These are phyloP conservation scores for Ustilago crameri DNA, from an alignment of 1,284 basidiomycete genomes.

Conservation along the genomic window DNA sequence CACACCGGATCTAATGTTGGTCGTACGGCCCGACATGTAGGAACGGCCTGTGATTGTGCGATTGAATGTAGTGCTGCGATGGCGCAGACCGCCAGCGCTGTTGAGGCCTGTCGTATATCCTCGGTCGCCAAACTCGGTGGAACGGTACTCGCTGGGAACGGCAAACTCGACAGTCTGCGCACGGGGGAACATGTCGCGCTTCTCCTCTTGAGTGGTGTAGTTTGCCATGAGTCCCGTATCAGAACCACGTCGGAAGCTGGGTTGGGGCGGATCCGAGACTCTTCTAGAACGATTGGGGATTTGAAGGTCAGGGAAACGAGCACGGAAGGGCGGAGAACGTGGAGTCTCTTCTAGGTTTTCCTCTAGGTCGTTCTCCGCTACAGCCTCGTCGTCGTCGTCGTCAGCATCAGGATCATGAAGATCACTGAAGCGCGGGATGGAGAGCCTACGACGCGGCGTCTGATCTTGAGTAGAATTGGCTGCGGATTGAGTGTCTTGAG, in stretches of 20 bases:
- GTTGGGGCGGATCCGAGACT: conserved; percentile 48
- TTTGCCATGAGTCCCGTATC: conserved; percentile 33
- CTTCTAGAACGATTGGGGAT: conserved; percentile 24
- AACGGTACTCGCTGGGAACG: conserved; percentile 63
- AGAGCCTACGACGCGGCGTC: conserved; percentile 21
- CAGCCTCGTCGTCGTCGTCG: conserved; percentile 30
- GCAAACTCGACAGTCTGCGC: conserved; percentile 75
- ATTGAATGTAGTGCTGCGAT: conserved; percentile 32
- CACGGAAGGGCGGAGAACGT: conserved; percentile 28
- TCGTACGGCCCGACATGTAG: conserved; percentile 35
- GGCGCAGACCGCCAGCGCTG: conserved; percentile 16
- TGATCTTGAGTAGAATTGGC: not conserved
- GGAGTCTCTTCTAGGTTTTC: not conserved
- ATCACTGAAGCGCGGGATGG: conserved; percentile 35
- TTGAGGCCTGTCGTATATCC: conserved; percentile 28
- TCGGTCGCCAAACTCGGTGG: conserved; percentile 12
- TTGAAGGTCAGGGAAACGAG: conserved; percentile 33
- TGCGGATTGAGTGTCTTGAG: not conserved
- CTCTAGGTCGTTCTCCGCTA: conserved; percentile 12
- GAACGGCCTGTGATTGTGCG: conserved; percentile 50
- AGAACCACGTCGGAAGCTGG: conserved; percentile 43
- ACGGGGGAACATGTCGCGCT: conserved; percentile 70
- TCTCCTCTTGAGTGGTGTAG: conserved; percentile 23
- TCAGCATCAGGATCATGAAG: conserved; percentile 33
- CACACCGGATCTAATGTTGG: conserved; percentile 36